Percentiles rank a stretch among this genome's conserved stretches.
Evolutionary conservation across 2,329 filamentous ascomycete species (phyloP).

Genomic region (Phyllosticta ampelicida): DNA sequence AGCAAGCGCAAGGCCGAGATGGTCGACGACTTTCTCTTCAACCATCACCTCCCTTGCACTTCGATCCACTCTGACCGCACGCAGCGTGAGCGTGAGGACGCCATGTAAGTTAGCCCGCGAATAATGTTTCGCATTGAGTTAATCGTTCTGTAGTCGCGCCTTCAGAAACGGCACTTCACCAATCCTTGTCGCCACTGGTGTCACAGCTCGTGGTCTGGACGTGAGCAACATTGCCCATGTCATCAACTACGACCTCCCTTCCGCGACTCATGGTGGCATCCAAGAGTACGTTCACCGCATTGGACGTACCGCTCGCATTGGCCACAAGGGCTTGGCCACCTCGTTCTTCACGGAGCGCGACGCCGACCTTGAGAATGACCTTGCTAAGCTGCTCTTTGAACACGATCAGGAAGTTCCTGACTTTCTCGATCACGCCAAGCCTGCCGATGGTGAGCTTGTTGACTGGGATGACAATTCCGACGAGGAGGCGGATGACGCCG

Average conservation of each 20-base stretch:
- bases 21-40: conserved; percentile 80
- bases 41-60: conserved; percentile 66
- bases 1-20: conserved; percentile 66
- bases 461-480: conserved; percentile 44
- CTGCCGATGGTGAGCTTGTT: conserved; percentile 42
- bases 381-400: conserved; percentile 76
- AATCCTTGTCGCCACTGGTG: conserved; percentile 75
- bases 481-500: conserved; percentile 19
- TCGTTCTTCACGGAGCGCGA: conserved; percentile 81
- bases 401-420: conserved; percentile 69
- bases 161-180: conserved; percentile 68
- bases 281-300: conserved; percentile 92
- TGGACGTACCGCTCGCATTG: conserved; percentile 89
- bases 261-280: conserved; percentile 66
- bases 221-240: conserved; percentile 80
- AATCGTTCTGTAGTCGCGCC: conserved; percentile 43
- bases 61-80: conserved; percentile 83
- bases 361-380: conserved; percentile 56
- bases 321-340: conserved; percentile 72
- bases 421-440: conserved; percentile 59
- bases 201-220: conserved; percentile 81
- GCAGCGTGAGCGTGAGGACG: conserved; percentile 84
- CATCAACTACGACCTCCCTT: conserved; percentile 86
- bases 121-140: not conserved
- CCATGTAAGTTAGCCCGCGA: conserved; percentile 50